Evolutionary conservation across 352 stramenopile species (phyloP), one percentile per base, ranked within the genome.

Genomic region (Peronospora tabacina): DNA sequence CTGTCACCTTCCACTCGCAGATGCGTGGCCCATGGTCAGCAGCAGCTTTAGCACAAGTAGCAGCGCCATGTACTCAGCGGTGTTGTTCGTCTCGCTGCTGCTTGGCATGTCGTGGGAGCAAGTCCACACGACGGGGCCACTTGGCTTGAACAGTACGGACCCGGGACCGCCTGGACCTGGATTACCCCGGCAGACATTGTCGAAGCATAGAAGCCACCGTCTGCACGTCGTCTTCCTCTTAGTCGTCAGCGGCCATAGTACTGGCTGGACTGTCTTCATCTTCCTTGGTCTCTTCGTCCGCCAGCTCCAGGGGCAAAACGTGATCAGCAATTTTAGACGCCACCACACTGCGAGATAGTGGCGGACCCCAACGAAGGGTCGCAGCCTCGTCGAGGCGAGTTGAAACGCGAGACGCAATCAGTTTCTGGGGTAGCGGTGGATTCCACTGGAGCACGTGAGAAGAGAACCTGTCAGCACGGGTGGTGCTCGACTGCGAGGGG

Each of bases 71-170:
- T 63, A 70, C 26, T 70, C 33, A 3, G 36, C 15, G 15, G 15
- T 66, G 39, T 70, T 70, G 39, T 70, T 70, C 0, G 57, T 70
- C 12, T 54, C 38, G 0, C 2, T 20, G 32, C 24, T 47, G 24
- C 37, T 42, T 20, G 45, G 36, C 19, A 50, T 45, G 44, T 40
- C 52, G 34, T 41, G 11, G 1, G 53, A 60, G 6, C 49, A 35
- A 0, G 53, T 68, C 49, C 54, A 68, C 11, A 57, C 32, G 5
- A 45, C 49, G 1, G 20, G 1, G 33, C 48, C 61, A n/a, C n/a
- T n/a, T n/a, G n/a, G n/a, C n/a, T n/a, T n/a, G n/a, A n/a, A n/a
- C n/a, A n/a, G n/a, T n/a, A 17, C 16, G 22, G 5, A 48, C 43
- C 3, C 58, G 0, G 20, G 35, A 12, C 50, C 55, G 12, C 49